Evolutionary conservation across 1,139 yeast genomes (phyloP).

Genomic region (Protomyces arabidopsidicola): DNA sequence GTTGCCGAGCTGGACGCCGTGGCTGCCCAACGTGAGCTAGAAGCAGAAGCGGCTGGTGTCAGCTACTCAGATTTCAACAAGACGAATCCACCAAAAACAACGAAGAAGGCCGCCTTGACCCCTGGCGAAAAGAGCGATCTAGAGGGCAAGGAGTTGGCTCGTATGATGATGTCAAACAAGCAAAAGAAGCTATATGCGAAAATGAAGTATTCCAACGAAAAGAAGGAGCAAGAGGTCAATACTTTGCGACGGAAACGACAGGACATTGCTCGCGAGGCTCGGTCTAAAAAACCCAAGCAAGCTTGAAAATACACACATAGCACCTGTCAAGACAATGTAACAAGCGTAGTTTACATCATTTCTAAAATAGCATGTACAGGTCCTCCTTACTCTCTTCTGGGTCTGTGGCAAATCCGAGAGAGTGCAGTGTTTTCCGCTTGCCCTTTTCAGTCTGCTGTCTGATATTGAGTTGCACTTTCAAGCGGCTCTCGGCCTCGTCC

Average conservation of each 20-base stretch:
- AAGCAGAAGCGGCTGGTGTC: conserved; percentile 84
- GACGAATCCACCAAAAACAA: conserved; percentile 38
- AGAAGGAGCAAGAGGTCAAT: conserved; percentile 75
- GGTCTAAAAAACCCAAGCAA: neutral
- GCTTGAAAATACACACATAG: neutral
- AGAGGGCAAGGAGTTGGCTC: conserved; percentile 81
- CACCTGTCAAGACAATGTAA: neutral
- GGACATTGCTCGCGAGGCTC: conserved; percentile 25
- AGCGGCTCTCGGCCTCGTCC: conserved; percentile 51
- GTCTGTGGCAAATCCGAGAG: conserved; percentile 27
- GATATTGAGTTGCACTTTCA: conserved; percentile 42
- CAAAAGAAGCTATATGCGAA: conserved; percentile 90
- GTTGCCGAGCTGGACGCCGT: conserved; percentile 41
- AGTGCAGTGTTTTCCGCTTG: conserved; percentile 49
- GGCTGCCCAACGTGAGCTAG: conserved; percentile 54
- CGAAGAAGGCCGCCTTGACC: conserved; percentile 18
- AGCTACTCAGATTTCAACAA: conserved; percentile 52
- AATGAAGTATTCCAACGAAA: conserved; percentile 88
- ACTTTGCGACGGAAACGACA: conserved; percentile 64
- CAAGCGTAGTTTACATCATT: neutral
- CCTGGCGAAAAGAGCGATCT: conserved; percentile 48
- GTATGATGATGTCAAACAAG: conserved; percentile 96
- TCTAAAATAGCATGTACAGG: conserved; percentile 15
- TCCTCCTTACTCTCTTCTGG: conserved; percentile 24
- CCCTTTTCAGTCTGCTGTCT: conserved; percentile 47